phyloP scores from a whole-genome alignment of 345 rosid species.

The Combretum micranthum region DNA sequence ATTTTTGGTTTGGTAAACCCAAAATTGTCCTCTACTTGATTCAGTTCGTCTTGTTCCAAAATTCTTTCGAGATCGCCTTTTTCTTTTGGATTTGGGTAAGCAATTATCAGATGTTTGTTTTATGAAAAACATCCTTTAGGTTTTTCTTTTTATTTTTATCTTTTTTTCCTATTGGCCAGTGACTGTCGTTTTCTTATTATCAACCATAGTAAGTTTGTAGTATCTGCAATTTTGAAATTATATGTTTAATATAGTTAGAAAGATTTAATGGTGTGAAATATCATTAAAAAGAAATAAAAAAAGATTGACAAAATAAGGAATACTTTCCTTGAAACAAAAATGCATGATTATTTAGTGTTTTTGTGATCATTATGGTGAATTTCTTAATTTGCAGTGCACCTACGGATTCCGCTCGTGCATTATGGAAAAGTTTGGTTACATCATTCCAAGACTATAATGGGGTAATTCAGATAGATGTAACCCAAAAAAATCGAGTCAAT shows the following conservation, averaged over 20 bases:
- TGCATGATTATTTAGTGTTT: neutral
- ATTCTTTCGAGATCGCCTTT: slow-evolving; percentile 79
- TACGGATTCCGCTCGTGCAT: slow-evolving; percentile 82
- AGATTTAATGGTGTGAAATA: too few relatives aligned
- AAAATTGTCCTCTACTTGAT: slow-evolving; percentile 47
- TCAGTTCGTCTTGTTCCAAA: slow-evolving; percentile 80
- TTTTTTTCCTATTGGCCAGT: too few relatives aligned
- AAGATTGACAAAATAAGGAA: too few relatives aligned
- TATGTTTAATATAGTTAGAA: too few relatives aligned
- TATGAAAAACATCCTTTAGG: neutral
- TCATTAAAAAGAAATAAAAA: too few relatives aligned
- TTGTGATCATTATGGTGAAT: neutral
- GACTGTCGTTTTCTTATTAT: too few relatives aligned
- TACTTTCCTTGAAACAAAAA: neutral
- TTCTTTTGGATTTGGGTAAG: slow-evolving; percentile 84
- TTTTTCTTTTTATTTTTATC: neutral
- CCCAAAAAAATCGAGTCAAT: neutral
- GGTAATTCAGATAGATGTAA: slow-evolving; percentile 29
- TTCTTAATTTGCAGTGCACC: slow-evolving; percentile 30
- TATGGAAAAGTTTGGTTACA: slow-evolving; percentile 53
- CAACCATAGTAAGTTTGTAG: too few relatives aligned
- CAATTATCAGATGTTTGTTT: neutral
- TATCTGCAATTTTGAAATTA: too few relatives aligned
- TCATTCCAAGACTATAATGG: slow-evolving; percentile 72
- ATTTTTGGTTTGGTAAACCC: slow-evolving; percentile 69